Conservation (phyloP, 352 stramenopile species). For the Phytophthora macrochlamydospora region DNA sequence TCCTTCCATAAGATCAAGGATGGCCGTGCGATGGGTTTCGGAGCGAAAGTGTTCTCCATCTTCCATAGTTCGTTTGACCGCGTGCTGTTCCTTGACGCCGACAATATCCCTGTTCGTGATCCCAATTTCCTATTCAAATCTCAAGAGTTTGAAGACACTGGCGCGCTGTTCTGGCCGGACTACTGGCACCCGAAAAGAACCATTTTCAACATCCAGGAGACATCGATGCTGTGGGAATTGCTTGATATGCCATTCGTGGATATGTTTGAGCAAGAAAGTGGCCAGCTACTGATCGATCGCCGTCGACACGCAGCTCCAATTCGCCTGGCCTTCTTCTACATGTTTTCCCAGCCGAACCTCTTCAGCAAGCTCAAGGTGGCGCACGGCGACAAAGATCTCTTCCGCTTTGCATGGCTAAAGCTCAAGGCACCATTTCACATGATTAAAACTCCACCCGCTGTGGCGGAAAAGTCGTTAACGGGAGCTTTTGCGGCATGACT, state of each 20-base stretch:
- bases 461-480: constrained; percentile 39
- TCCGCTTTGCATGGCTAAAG: constrained; percentile 63
- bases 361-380: constrained; percentile 43
- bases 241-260: constrained; percentile 43
- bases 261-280: constrained; percentile 77
- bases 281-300: constrained; percentile 55
- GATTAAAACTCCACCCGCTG: constrained; percentile 42
- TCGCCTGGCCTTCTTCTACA: constrained; percentile 43
- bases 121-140: constrained; percentile 52
- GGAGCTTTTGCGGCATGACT: constrained; percentile 54
- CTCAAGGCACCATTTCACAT: constrained; percentile 51
- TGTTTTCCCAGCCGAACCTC: constrained; percentile 44
- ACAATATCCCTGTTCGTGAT: constrained; percentile 55
- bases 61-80: constrained; percentile 43
- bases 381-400: constrained; percentile 70
- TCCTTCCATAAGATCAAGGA: constrained; percentile 32
- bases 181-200: constrained; percentile 62
- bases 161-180: constrained; percentile 70
- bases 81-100: constrained; percentile 61
- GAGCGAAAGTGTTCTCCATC: constrained; percentile 55
- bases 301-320: constrained; percentile 34
- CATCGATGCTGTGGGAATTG: constrained; percentile 58
- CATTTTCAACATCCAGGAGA: constrained; percentile 64
- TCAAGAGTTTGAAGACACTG: constrained; percentile 35
- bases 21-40: constrained; percentile 41